A percentile compares a stretch with the other conserved stretches of the same genome.
phyloP scores from a whole-genome alignment of 257 asterid species.

The Solanum ahanhuiri region DNA sequence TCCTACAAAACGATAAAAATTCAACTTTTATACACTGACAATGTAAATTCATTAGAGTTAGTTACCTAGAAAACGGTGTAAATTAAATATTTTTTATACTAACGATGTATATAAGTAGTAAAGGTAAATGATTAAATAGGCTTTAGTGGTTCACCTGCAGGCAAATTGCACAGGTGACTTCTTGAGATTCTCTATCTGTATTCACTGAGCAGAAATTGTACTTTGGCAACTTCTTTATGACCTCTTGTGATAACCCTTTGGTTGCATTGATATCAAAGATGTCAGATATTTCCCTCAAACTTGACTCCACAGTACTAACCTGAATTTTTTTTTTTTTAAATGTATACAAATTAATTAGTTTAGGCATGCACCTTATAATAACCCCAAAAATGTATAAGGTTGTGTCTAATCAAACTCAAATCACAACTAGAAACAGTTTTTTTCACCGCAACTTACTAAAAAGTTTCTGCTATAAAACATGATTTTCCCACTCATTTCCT shows the following conservation, averaged over 20 bases:
- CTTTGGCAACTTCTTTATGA: conserved; percentile 44
- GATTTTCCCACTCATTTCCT: too few species aligned
- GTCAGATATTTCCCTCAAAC: conserved; percentile 65
- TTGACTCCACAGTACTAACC: conserved; percentile 63
- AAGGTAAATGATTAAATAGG: not conserved
- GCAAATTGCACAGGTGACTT: conserved; percentile 63
- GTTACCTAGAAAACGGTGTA: not conserved
- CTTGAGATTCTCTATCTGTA: conserved; percentile 6
- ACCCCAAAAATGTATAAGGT: not conserved
- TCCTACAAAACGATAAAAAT: conserved; percentile 28
- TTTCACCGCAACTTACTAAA: accelerated
- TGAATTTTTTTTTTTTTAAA: conserved; percentile 10
- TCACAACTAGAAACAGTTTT: not conserved
- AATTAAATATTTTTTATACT: not conserved
- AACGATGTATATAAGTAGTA: not conserved
- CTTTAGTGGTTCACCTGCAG: conserved; percentile 38
- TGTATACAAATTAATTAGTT: not conserved
- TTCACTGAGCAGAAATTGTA: conserved; percentile 16
- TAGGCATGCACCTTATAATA: not conserved
- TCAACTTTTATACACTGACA: not conserved
- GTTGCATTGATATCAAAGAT: conserved; percentile 52
- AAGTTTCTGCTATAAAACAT: not conserved
- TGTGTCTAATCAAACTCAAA: not conserved
- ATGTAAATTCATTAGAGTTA: not conserved
- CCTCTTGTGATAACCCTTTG: conserved; percentile 46